Evolutionary conservation across 192 early-diverging fungal genomes (phyloP), one percentile per base, ranked within the genome.

Genomic region (Podila clonocystis): DNA sequence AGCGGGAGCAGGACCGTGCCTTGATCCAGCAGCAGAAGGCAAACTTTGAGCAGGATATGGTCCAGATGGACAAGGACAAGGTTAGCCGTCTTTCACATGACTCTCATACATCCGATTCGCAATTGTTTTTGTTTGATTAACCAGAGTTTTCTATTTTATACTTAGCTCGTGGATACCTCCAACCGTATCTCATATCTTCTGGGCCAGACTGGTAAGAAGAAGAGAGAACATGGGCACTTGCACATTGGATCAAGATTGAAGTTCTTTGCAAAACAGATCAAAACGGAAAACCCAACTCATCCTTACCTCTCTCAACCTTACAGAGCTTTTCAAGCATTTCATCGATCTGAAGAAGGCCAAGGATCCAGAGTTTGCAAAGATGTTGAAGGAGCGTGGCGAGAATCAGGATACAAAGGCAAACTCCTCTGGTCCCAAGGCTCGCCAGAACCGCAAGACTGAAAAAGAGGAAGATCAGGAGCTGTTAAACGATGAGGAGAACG

Each of bases 381-480:
- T 89, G 9, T 62, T 90, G 50, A 72, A 84, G 70, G 89, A 90
- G 55, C 68, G 74, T n/a, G 83, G 86, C 15, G 78, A 82, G 29
- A 57, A 36, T 20, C n/a, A 13, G 3, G 77, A 83, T 31, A 45
- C 67, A 31, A 73, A 60, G 36, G 70, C 67, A 22, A 82, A 86
- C 50, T 74, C 63, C 41, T 78, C 85, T 5, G 89, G 85, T 26
- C 67, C 62, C 30, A 73, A 58, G 38, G 88, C 95, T 28, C 91
- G 94, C 34, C 91, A 95, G 20, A 92, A 93, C 78, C 88, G 98
- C 59, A 97, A 98, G 85, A 98, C 96, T 4, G 98, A 99, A 77
- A 97, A 97, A 84, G 96, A 98, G 75, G 98, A 98, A 80, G 98
- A 98, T 73, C 95, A 94, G 33, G 96, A 97, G 86, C 84, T 99